A percentile compares a stretch with the other conserved stretches of the same genome.
Evolutionary conservation across 2,329 filamentous ascomycete species (phyloP).

Genomic region (Nigrospora oryzae): DNA sequence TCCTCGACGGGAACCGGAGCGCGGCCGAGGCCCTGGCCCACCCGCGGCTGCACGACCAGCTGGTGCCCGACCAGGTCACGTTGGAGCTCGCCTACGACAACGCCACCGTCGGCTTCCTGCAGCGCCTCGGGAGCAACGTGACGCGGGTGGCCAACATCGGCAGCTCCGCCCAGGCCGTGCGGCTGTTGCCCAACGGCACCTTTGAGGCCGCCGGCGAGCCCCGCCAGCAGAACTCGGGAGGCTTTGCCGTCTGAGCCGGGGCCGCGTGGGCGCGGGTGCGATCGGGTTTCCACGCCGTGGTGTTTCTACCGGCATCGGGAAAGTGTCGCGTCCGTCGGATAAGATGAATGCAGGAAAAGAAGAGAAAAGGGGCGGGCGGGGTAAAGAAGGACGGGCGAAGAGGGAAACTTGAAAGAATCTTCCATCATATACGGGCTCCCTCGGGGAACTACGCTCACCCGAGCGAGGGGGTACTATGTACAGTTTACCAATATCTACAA

Average conservation of each 20-base stretch:
- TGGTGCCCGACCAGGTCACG: conserved; percentile 57
- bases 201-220: conserved; percentile 82
- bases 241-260: conserved; percentile 37
- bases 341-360: too few relatives aligned
- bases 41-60: conserved; percentile 75
- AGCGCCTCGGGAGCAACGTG: conserved; percentile 62
- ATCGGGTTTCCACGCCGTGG: too few relatives aligned
- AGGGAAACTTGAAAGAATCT: too few relatives aligned
- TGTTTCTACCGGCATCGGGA: too few relatives aligned
- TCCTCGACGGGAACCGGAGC: conserved; percentile 59
- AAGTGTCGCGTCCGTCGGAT: too few relatives aligned
- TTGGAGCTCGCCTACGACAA: conserved; percentile 73
- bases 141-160: conserved; percentile 57
- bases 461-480: too few relatives aligned
- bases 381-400: too few relatives aligned
- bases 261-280: too few relatives aligned
- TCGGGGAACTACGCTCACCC: too few relatives aligned
- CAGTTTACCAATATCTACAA: too few relatives aligned
- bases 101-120: conserved; percentile 57
- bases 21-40: conserved; percentile 54
- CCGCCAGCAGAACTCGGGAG: conserved; percentile 67
- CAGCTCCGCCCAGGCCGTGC: conserved; percentile 67
- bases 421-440: too few relatives aligned
- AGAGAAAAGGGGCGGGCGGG: too few relatives aligned
- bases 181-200: conserved; percentile 49